Base-by-base conservation (phyloP, 495 filamentous ascomycete genomes). In the Penicillium silybi region DNA sequence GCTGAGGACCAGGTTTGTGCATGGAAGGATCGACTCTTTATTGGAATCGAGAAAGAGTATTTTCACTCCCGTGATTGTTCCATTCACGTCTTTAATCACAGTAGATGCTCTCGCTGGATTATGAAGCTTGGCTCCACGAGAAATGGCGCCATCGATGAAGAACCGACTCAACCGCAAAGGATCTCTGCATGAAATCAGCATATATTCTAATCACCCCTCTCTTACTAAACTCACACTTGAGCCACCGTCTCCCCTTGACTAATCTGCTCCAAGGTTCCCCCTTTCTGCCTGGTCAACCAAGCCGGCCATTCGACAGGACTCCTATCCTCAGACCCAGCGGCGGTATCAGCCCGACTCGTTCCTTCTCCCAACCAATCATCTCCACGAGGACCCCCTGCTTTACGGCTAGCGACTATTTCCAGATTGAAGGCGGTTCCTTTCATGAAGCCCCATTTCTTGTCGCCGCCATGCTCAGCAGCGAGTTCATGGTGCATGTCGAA, bases 401-500 rank as follows among this genome's bases (percentile, higher is more conserved):
- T n/a, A n/a, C n/a, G n/a, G n/a, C n/a, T n/a, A n/a, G n/a, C n/a
- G n/a, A 66, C 55, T 19, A 50, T 49, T 17, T 66, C 67, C 50
- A 79, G 50, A 44, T 77, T 85, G n/a, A 85, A 67, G 3, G 82
- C 82, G 0, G 77, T 85, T 32, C 85, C 84, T 16, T 64, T 67
- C 50, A 80, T 78, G 53, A 87, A 92, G 0, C n/a, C n/a, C 89
- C 88, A 93, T 57, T 70, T 81, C 54, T 75, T 64, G 9, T 61
- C 59, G 1, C 88, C 88, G 55, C 71, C 68, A 37, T 88, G 54
- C 42, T 81, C 64, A 32, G 80, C 76, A 4, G 89, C 87, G 0
- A 89, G 72, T 20, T 75, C 56, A 38, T 73, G 73, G 63, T 92
- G 89, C 18, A 89, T 74, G 9, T 78, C 76, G 66, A 89, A 93